Conservation (phyloP, 225 moss, liverwort and hornwort genomes). For the Physcomitrium patens region DNA sequence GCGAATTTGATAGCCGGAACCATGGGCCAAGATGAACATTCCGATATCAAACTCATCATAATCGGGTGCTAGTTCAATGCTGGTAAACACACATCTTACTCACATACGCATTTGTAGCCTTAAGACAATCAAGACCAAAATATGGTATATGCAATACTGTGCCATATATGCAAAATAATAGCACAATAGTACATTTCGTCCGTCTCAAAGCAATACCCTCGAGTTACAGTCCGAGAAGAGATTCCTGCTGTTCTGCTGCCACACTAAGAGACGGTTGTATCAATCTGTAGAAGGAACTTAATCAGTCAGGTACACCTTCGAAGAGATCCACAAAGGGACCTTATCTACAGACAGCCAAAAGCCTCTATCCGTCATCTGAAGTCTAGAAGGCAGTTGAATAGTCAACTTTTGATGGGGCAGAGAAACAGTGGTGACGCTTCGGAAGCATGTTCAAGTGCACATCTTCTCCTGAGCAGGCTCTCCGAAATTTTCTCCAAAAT, state of each 20-base stretch:
- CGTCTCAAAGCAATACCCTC: conserved; percentile 21
- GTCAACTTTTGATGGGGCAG: conserved; percentile 19
- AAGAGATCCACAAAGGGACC: neutral
- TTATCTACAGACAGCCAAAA: conserved; percentile 2
- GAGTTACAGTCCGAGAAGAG: conserved; percentile 1
- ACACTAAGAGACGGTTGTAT: conserved; percentile 17
- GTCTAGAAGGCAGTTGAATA: conserved; percentile 6
- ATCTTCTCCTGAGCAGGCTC: conserved; percentile 29
- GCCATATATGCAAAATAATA: conserved; percentile 30
- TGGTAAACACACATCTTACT: neutral
- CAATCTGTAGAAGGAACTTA: neutral
- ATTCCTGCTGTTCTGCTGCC: conserved; percentile 14
- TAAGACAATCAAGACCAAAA: neutral
- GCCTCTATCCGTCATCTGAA: neutral
- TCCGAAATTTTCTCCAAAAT: conserved; percentile 30
- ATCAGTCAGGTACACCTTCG: conserved; percentile 6
- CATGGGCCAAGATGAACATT: too few relatives aligned
- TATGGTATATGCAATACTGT: neutral
- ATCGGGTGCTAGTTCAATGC: neutral
- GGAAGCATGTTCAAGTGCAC: conserved; percentile 26
- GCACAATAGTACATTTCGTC: conserved; percentile 27
- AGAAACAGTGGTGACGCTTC: conserved; percentile 8
- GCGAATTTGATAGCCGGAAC: too few relatives aligned
- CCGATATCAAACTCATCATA: too few relatives aligned
- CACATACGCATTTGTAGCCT: neutral